Evolutionary conservation across 768 basidiomycete genomes (phyloP), one percentile per base, ranked within the genome.

Genomic region (Phanerodontia chrysosporium): DNA sequence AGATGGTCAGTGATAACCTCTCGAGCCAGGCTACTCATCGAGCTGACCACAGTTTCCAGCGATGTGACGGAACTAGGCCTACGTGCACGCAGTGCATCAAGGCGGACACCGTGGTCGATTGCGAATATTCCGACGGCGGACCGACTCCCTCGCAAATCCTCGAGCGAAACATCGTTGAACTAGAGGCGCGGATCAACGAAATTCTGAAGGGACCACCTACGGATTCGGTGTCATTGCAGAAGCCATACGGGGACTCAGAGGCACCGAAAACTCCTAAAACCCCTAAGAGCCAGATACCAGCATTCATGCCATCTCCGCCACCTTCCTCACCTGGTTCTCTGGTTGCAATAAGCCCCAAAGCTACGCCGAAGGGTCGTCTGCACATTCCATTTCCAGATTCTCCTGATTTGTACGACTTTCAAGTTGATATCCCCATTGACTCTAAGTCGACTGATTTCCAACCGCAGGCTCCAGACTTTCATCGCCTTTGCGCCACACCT

Each of bases 51-150:
- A n/a, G 5, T 10, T 3, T 13, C 7, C 21, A 85, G 87, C 83
- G 83, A 75, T 90, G 87, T 63, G 86, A 90, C 64, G 85, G 86
- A 16, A 68, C 66, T 2, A 82, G 81, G 58, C 87, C 87, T 2
- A 72, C 80, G 10, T 90, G 87, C 68, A 81, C 81, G 0, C 86
- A 83, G 42, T 90, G 87, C 72, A 69, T 73, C 22, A 72, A 76
- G 7, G 80, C 83, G 27, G 81, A 84, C 35, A 82, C 84, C 59
- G 46, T 9, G 21, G 78, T 76, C 27, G 86, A 84, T 25, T 90
- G 87, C 69, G 86, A 89, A 71, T 90, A 88, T 68, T 76, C 82
- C 6, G 87, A 88, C 64, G 83, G 83, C 29, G 80, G 79, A 45
- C 80, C 83, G 59, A 83, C 87, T 24, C 73, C 81, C 56, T 86